Conservation (phyloP, 345 rosid genomes). For the Camelina sativa region DNA sequence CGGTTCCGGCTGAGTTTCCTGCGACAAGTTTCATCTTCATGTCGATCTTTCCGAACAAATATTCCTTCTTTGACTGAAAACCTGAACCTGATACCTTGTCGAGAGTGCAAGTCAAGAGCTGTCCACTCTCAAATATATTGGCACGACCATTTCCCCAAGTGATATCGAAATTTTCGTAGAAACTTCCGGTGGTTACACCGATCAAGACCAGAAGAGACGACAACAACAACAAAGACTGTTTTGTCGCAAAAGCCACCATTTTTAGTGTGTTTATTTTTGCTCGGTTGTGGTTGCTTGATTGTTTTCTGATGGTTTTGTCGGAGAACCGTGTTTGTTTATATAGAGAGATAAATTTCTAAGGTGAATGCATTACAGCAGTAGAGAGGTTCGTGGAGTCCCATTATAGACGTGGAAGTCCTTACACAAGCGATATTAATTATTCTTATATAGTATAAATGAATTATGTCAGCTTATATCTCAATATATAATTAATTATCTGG, state of each 20-base stretch:
- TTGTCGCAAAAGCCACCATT: constrained; percentile 38
- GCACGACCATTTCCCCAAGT: constrained; percentile 71
- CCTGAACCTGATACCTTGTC: constrained; percentile 80
- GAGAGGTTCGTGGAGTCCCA: constrained; percentile 37
- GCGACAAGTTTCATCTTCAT: constrained; percentile 76
- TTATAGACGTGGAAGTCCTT: constrained; percentile 37
- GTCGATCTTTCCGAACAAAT: constrained; percentile 64
- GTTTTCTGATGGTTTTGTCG: constrained; percentile 21
- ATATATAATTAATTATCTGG: too few species aligned
- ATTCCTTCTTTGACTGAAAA: constrained; percentile 64
- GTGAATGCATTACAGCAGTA: constrained; percentile 9
- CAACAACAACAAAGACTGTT: constrained; percentile 26
- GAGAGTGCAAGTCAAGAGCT: constrained; percentile 60
- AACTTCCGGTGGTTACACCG: constrained; percentile 42
- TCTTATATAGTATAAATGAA: not conserved
- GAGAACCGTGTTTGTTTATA: constrained; percentile 29
- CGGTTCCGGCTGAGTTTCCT: constrained; percentile 86
- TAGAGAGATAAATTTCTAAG: not conserved
- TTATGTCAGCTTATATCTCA: not conserved
- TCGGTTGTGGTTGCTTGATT: not conserved
- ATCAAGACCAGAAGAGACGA: constrained; percentile 15
- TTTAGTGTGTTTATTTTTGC: not conserved
- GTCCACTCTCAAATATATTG: constrained; percentile 56
- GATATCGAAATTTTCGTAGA: constrained; percentile 57
- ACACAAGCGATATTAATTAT: not conserved